These are phyloP conservation scores for Pyrus bretschneideri DNA, from an alignment of 306 rosid genomes.

Conservation along the genomic window DNA sequence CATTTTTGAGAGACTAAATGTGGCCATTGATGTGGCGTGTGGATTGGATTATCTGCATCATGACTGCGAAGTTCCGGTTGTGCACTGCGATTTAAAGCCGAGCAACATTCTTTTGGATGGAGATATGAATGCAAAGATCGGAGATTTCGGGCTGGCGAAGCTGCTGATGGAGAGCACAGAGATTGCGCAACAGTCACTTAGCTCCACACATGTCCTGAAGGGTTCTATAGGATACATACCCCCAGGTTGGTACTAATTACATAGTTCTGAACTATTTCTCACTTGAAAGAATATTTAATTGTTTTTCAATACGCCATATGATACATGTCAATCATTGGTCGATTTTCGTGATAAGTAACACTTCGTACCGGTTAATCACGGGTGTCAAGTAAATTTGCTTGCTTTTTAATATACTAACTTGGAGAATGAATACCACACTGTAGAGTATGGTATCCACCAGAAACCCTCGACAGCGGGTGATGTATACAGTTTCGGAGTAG, in stretches of 20 bases:
- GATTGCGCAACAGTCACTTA: slow-evolving; percentile 17
- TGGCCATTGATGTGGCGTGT: slow-evolving; percentile 52
- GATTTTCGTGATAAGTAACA: no score
- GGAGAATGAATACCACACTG: background rate
- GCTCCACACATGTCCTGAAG: slow-evolving; percentile 44
- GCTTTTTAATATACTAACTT: background rate
- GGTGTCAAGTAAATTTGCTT: no score
- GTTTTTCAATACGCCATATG: no score
- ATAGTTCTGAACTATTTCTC: no score
- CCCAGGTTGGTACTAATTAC: slow-evolving; percentile 47
- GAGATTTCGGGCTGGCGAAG: slow-evolving; percentile 74
- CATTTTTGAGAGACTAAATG: slow-evolving; percentile 50
- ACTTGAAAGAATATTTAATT: no score
- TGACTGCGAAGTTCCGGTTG: slow-evolving; percentile 53
- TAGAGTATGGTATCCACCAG: slow-evolving; percentile 68
- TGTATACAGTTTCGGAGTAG: slow-evolving; percentile 66
- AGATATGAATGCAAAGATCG: slow-evolving; percentile 63
- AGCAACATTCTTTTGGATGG: slow-evolving; percentile 58
- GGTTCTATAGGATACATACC: slow-evolving; percentile 85
- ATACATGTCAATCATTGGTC: no score
- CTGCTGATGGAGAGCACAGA: slow-evolving; percentile 32
- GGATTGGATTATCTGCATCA: slow-evolving; percentile 63
- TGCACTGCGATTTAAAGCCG: slow-evolving; percentile 78
- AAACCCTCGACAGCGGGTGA: slow-evolving; percentile 61
- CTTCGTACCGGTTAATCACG: no score